Evolutionary conservation across 768 basidiomycete species (phyloP).

Genomic region (Amanita rubescens): DNA sequence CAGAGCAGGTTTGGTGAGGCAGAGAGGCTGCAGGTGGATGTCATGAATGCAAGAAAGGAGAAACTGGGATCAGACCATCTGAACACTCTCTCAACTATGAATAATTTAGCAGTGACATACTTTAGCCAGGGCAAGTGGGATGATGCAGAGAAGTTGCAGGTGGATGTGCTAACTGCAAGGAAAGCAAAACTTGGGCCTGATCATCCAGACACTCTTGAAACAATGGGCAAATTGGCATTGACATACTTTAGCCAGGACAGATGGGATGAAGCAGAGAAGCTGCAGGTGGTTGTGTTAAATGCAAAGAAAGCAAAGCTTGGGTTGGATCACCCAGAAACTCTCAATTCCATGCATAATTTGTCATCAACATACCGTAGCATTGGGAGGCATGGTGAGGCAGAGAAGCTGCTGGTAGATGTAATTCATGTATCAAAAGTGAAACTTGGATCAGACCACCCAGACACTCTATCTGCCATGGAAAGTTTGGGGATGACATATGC

Average conservation of each 20-base stretch:
- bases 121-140: no score
- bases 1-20: neutral
- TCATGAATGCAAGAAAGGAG: neutral
- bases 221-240: neutral
- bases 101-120: neutral
- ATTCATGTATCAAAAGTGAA: neutral
- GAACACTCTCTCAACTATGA: neutral
- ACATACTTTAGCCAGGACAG: neutral
- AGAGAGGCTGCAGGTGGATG: neutral
- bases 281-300: neutral
- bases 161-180: neutral
- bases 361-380: neutral
- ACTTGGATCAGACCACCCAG: neutral
- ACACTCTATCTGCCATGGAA: neutral
- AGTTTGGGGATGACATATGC: neutral
- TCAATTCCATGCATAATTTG: neutral
- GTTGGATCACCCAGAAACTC: neutral
- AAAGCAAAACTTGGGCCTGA: neutral
- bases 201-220: neutral
- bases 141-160: neutral
- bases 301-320: neutral
- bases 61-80: neutral
- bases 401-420: neutral
- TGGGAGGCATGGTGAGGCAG: neutral
- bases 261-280: neutral